These are phyloP conservation scores for Leptodermis oblonga DNA, from an alignment of 257 asterid species.

Conservation along the genomic window DNA sequence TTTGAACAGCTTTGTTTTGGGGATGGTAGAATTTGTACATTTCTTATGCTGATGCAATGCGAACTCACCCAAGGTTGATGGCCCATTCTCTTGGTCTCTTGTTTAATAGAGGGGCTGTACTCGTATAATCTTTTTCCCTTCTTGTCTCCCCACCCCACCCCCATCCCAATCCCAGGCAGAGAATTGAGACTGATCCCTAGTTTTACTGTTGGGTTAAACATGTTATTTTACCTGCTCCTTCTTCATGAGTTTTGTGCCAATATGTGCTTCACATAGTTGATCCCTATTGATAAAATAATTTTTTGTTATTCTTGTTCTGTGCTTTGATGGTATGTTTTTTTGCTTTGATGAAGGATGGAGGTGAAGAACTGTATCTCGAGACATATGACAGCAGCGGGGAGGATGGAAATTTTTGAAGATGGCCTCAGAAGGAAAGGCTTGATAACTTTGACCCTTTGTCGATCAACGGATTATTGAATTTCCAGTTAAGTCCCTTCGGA, in stretches of 20 bases:
- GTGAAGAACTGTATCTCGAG: conserved; percentile 8
- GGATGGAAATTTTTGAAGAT: conserved; percentile 5
- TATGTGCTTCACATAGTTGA: not conserved
- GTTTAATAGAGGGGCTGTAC: not conserved
- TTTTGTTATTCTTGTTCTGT: not conserved
- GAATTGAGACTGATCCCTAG: not conserved
- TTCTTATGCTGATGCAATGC: not conserved
- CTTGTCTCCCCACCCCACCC: not conserved
- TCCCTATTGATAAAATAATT: not conserved
- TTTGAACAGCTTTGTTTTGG: not conserved
- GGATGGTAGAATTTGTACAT: not conserved
- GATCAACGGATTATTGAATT: not conserved
- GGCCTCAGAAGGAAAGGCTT: not conserved
- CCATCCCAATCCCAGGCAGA: too few relatives aligned
- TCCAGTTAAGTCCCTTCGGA: not conserved
- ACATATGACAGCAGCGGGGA: not conserved
- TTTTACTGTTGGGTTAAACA: too few relatives aligned
- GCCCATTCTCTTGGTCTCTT: not conserved
- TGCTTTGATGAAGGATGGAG: conserved; percentile 19
- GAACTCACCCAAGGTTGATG: not conserved
- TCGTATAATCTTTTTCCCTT: not conserved
- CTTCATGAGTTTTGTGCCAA: not conserved
- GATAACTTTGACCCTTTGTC: not conserved
- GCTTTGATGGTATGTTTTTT: not conserved
- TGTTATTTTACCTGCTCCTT: not conserved